Conservation (phyloP, 441 rosid species). For the Euphorbia celastroides region DNA sequence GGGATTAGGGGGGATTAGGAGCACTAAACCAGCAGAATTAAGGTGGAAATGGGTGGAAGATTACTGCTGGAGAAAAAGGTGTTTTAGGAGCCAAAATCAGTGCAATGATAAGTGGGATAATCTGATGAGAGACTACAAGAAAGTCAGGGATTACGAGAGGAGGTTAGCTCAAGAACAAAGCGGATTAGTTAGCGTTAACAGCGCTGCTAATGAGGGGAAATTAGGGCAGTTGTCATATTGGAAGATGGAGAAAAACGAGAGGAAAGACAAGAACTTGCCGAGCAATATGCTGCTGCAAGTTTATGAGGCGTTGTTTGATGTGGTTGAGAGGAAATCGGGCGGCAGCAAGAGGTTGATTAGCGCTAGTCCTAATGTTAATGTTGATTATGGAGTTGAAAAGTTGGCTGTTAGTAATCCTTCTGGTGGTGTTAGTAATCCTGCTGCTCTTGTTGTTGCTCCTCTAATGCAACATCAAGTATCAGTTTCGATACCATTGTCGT, state of each 20-base stretch:
- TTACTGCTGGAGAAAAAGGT: slow-evolving; percentile 68
- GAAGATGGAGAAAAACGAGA: slow-evolving; percentile 75
- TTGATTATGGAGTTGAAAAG: slow-evolving; percentile 24
- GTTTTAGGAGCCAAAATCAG: slow-evolving; percentile 86
- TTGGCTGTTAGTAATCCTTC: too few relatives aligned
- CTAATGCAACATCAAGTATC: slow-evolving; percentile 37
- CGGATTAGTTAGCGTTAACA: background rate
- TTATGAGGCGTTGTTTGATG: slow-evolving; percentile 62
- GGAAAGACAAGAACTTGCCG: slow-evolving; percentile 76
- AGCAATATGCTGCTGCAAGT: slow-evolving; percentile 67
- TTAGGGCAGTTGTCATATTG: slow-evolving; percentile 42
- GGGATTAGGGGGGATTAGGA: slow-evolving; percentile 30
- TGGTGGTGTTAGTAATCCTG: too few relatives aligned
- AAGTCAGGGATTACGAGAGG: slow-evolving; percentile 65
- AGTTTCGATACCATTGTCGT: slow-evolving; percentile 23
- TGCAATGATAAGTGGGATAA: slow-evolving; percentile 98
- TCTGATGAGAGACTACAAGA: slow-evolving; percentile 95
- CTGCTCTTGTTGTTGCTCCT: too few relatives aligned
- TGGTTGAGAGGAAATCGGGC: slow-evolving; percentile 51
- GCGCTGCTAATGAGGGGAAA: too few relatives aligned
- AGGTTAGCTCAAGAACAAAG: slow-evolving; percentile 25
- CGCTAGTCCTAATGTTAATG: slow-evolving; percentile 14
- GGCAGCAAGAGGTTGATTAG: too few relatives aligned
- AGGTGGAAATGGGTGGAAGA: slow-evolving; percentile 98
- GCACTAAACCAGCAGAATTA: slow-evolving; percentile 64